Conservation (phyloP, 805 yeast genomes). For the Candida manassasensis region DNA sequence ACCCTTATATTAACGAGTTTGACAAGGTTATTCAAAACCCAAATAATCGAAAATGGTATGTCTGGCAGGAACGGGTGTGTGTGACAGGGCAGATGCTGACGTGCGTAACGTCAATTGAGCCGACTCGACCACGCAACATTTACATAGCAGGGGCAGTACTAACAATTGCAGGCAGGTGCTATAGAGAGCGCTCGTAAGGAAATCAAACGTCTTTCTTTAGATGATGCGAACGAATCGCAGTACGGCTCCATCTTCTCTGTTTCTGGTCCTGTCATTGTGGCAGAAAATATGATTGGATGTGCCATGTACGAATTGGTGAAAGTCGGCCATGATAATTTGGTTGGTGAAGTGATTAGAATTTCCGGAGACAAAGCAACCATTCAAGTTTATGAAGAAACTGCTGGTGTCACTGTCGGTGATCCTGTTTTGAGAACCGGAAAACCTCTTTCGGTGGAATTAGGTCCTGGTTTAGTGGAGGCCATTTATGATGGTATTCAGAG, state of each 20-base stretch:
- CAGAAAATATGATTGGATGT: slow-evolving; percentile 99
- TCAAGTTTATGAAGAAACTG: slow-evolving; percentile 98
- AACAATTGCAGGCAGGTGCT: slow-evolving; percentile 75
- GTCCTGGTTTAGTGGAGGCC: slow-evolving; percentile 99
- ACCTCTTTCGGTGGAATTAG: slow-evolving; percentile 97
- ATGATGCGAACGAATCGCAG: slow-evolving; percentile 63
- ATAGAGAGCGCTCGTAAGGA: slow-evolving; percentile 95
- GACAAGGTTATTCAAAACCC: background rate
- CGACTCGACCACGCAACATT: no score
- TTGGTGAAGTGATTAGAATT: slow-evolving; percentile 97
- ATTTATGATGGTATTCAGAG: slow-evolving; percentile 99
- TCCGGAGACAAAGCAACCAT: slow-evolving; percentile 96
- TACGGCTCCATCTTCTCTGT: slow-evolving; percentile 91
- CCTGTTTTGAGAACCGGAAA: slow-evolving; percentile 98
- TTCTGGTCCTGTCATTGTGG: slow-evolving; percentile 96
- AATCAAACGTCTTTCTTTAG: slow-evolving; percentile 78
- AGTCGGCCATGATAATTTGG: slow-evolving; percentile 95
- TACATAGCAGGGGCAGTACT: background rate
- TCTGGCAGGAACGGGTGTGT: background rate
- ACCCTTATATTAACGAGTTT: background rate
- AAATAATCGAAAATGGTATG: background rate
- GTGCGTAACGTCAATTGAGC: slow-evolving; percentile 1
- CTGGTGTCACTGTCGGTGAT: slow-evolving; percentile 98
- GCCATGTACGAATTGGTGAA: slow-evolving; percentile 99
- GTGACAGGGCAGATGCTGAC: no score